phyloP scores from a whole-genome alignment of 23 red algal genomes.

The Gracilaria domingensis region DNA sequence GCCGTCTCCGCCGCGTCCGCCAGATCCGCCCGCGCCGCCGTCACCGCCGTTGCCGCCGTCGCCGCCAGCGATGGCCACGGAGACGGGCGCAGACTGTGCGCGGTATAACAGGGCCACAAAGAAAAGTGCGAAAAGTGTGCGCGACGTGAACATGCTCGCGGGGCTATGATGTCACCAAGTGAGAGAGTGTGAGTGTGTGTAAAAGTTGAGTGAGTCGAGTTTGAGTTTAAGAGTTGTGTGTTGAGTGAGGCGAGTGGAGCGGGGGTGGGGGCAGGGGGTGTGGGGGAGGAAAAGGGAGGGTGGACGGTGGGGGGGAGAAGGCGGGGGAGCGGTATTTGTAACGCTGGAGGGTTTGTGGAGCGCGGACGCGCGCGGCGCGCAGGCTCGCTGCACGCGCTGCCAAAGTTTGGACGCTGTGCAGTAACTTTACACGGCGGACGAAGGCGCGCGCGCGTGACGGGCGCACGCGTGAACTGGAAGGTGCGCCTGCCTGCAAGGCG shows the following conservation, averaged over 20 bases:
- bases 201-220: neutral
- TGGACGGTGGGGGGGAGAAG: neutral
- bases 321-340: neutral
- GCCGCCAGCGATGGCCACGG: neutral
- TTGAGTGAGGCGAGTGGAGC: no score
- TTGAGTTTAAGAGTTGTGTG: no score
- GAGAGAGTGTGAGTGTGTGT: neutral
- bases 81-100: neutral
- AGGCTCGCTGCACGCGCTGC: no score
- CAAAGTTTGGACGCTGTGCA: neutral
- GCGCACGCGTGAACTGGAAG: neutral
- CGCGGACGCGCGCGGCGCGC: neutral
- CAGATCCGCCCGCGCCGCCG: slow-evolving; percentile 12
- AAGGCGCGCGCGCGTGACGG: neutral
- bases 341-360: neutral
- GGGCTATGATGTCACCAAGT: neutral
- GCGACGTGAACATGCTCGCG: neutral
- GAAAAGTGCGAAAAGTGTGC: neutral
- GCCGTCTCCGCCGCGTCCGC: slow-evolving; percentile 1
- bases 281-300: no score
- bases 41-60: slow-evolving; percentile 24
- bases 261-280: neutral
- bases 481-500: neutral
- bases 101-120: neutral
- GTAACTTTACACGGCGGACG: neutral